Evolutionary conservation across 2,329 filamentous ascomycete species (phyloP).

Genomic region (Didymella glomerata): DNA sequence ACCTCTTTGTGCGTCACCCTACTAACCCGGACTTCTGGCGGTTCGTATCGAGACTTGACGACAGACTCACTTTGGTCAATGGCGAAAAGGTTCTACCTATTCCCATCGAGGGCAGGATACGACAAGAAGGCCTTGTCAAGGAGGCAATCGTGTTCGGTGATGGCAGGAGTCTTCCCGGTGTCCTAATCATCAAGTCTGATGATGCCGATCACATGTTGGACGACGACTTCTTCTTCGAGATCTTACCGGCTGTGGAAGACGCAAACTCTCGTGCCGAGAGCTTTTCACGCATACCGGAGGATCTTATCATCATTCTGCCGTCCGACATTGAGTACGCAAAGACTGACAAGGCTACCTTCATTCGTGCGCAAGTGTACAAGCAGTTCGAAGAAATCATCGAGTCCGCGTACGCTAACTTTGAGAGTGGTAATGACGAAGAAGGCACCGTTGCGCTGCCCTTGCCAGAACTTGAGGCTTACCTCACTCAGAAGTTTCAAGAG

Average conservation of each 20-base stretch:
- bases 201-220: conserved; percentile 53
- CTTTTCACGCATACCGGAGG: conserved; percentile 62
- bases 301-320: conserved; percentile 62
- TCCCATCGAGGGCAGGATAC: conserved; percentile 62
- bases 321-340: conserved; percentile 57
- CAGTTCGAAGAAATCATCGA: conserved; percentile 60
- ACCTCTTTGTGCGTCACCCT: conserved; percentile 59
- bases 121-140: conserved; percentile 61
- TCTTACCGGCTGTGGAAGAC: conserved; percentile 61
- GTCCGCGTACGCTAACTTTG: conserved; percentile 51
- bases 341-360: conserved; percentile 67
- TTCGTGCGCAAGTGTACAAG: conserved; percentile 61
- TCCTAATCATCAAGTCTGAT: conserved; percentile 63
- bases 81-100: conserved; percentile 61
- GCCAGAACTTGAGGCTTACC: conserved; percentile 45
- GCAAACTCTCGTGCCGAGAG: conserved; percentile 61
- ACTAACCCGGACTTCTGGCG: conserved; percentile 57
- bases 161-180: conserved; percentile 61
- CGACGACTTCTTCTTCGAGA: conserved; percentile 57
- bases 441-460: conserved; percentile 37
- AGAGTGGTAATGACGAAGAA: conserved; percentile 32
- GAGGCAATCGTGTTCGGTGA: conserved; percentile 68
- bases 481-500: conserved; percentile 31
- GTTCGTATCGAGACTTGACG: conserved; percentile 58
- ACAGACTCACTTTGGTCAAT: conserved; percentile 58